Conservation (phyloP, 495 filamentous ascomycete genomes). For the Daldinia decipiens region DNA sequence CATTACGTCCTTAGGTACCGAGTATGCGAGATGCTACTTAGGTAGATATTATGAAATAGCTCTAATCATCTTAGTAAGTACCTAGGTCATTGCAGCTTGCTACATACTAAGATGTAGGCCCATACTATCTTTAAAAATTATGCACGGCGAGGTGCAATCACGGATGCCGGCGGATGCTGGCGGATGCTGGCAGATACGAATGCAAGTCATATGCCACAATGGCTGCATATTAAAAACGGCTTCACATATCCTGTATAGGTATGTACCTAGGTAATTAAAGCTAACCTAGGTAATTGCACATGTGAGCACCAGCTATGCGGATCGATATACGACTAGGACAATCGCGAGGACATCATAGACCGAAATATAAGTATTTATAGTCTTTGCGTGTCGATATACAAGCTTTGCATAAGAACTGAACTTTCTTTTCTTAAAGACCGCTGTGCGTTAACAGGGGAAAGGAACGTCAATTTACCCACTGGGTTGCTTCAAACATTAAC, state of each 20-base stretch:
- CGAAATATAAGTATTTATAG: background rate
- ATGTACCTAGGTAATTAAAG: slow-evolving; percentile 1
- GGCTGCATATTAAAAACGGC: background rate
- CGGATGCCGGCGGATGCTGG: slow-evolving; percentile 6
- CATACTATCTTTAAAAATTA: slow-evolving; percentile 1
- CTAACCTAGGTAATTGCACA: background rate
- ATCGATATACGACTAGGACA: background rate
- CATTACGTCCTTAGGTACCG: background rate
- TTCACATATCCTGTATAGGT: background rate
- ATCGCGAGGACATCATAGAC: background rate
- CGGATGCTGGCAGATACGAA: slow-evolving; percentile 12
- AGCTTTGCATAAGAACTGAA: background rate
- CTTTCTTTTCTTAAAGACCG: slow-evolving; percentile 1
- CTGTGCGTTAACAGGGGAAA: background rate
- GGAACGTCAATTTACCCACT: background rate
- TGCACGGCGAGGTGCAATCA: background rate
- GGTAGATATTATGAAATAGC: background rate
- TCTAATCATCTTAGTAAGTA: background rate
- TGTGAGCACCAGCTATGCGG: background rate
- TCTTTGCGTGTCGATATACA: background rate
- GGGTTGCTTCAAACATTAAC: background rate
- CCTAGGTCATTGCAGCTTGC: background rate
- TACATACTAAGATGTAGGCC: background rate
- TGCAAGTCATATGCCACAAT: background rate
- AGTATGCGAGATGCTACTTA: background rate